Evolutionary conservation across 208 protist species (phyloP).

Genomic region (Leishmania braziliensis): DNA sequence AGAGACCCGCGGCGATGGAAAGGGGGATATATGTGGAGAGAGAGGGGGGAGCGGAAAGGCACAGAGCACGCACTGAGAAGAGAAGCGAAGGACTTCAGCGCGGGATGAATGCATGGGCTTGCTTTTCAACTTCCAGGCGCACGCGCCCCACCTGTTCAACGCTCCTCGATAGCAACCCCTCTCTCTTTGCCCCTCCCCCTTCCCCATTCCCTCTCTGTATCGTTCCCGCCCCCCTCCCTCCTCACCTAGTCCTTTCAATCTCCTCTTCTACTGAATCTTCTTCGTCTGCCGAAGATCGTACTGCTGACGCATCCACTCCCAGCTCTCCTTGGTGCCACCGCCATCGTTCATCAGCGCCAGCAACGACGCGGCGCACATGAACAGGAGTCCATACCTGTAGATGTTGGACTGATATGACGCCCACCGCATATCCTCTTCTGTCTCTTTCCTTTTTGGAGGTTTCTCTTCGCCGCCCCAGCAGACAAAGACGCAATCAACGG

Average conservation of each 20-base stretch:
- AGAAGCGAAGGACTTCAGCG: neutral
- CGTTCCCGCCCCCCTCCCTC: too few relatives aligned
- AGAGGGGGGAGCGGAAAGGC: neutral
- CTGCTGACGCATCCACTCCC: constrained; percentile 73
- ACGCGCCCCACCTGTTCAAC: neutral
- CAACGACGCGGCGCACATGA: constrained; percentile 70
- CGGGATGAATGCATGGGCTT: neutral
- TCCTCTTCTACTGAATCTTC: constrained; percentile 17
- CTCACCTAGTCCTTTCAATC: neutral
- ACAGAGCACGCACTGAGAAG: neutral
- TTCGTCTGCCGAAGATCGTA: constrained; percentile 36
- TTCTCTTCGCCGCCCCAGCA: too few relatives aligned
- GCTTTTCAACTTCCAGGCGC: neutral
- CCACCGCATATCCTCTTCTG: constrained; percentile 23
- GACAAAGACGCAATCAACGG: neutral
- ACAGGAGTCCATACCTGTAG: constrained; percentile 74
- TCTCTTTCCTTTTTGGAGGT: too few relatives aligned
- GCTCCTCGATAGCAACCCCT: neutral
- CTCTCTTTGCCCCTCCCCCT: neutral
- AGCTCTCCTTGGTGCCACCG: constrained; percentile 46
- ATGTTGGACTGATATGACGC: constrained; percentile 59
- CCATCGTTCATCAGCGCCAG: constrained; percentile 53
- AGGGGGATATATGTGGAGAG: neutral
- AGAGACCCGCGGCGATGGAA: neutral
- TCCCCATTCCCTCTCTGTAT: too few relatives aligned